Conservation (phyloP, 805 yeast species). For the Wickerhamomyces queroliae region DNA sequence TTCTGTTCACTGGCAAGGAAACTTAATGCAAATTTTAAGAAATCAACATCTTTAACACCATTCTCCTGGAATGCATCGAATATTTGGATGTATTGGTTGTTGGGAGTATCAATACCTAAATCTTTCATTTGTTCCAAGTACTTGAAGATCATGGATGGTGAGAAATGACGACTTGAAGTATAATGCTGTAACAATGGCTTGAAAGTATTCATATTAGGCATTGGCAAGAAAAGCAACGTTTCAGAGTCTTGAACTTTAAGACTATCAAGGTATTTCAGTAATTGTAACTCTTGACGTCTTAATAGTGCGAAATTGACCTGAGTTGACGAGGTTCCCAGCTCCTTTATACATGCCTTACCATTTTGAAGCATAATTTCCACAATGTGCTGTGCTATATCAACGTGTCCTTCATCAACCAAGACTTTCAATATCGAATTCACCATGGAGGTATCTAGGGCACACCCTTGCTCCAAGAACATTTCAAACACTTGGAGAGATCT, state of each 20-base stretch:
- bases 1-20: background rate
- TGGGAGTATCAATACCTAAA: background rate
- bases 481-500: conserved; percentile 1
- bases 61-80: background rate
- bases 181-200: conserved; percentile 9
- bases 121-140: conserved; percentile 3
- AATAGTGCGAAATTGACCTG: background rate
- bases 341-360: no score
- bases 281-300: conserved; percentile 5
- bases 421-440: background rate
- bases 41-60: background rate
- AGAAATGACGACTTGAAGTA: conserved; percentile 1
- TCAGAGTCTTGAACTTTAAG: conserved; percentile 1
- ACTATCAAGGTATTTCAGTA: conserved; percentile 8
- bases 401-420: background rate
- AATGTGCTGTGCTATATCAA: background rate
- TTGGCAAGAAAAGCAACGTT: conserved; percentile 4
- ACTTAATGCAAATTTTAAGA: background rate
- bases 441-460: conserved; percentile 5
- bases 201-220: conserved; percentile 13
- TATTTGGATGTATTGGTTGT: background rate
- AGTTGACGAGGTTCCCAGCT: no score
- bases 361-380: background rate
- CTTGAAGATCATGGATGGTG: conserved; percentile 2
- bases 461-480: conserved; percentile 4